Conservation (phyloP, 1,139 yeast genomes). For the Blastobotrys indianensis region DNA sequence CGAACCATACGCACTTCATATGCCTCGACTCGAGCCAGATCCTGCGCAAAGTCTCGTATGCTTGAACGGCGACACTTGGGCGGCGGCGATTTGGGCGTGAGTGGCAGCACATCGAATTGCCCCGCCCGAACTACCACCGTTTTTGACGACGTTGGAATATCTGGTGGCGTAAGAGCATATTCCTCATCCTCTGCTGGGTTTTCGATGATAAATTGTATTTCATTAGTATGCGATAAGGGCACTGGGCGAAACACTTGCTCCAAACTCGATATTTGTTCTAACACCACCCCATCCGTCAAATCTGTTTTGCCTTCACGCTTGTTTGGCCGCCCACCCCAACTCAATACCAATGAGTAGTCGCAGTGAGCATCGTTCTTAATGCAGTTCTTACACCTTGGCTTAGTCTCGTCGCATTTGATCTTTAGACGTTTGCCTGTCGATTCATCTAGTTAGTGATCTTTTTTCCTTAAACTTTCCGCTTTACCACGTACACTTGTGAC, state of each 20-base stretch:
- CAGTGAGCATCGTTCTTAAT: slow-evolving; percentile 45
- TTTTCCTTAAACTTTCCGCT: no score
- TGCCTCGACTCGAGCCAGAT: slow-evolving; percentile 3
- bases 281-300: slow-evolving; percentile 10
- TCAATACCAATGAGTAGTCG: slow-evolving; percentile 59
- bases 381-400: slow-evolving; percentile 62
- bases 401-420: slow-evolving; percentile 55
- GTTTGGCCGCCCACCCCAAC: slow-evolving; percentile 77
- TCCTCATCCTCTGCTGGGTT: slow-evolving; percentile 11
- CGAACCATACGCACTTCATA: slow-evolving; percentile 21
- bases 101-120: no score
- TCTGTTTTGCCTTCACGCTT: slow-evolving; percentile 8
- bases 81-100: no score
- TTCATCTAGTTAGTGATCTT: neutral
- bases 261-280: slow-evolving; percentile 15
- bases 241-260: slow-evolving; percentile 20
- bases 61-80: neutral
- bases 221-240: slow-evolving; percentile 19
- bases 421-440: slow-evolving; percentile 23
- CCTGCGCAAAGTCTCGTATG: slow-evolving; percentile 4
- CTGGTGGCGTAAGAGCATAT: slow-evolving; percentile 9
- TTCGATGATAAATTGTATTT: slow-evolving; percentile 7
- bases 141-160: neutral
- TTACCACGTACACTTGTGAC: slow-evolving; percentile 28
- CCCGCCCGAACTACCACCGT: no score